Conservation (phyloP, 306 rosid genomes). For the Cucurbita argyrosperma region DNA sequence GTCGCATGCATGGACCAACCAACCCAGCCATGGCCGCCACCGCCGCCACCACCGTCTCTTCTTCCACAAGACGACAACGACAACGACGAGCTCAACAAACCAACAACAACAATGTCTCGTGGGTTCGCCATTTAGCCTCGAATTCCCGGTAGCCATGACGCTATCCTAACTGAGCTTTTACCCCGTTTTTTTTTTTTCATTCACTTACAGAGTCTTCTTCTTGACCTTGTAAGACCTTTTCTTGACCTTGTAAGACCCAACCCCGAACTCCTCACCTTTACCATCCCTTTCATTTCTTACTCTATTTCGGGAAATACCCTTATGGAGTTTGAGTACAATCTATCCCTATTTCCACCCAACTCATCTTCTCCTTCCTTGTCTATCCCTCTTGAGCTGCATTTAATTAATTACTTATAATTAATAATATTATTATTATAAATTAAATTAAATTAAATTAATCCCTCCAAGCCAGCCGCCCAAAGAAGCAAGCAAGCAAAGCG, state of each 20-base stretch:
- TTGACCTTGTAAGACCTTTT: conserved; percentile 99
- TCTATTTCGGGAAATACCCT: conserved; percentile 17
- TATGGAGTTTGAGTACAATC: conserved; percentile 13
- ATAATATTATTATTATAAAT: too few species aligned
- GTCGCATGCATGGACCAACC: conserved; percentile 2
- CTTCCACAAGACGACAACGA: not conserved
- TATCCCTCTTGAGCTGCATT: conserved; percentile 97
- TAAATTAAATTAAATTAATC: not conserved
- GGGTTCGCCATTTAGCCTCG: not conserved
- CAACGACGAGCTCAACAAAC: not conserved
- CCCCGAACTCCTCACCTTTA: not conserved
- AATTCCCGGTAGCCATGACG: conserved; percentile 27
- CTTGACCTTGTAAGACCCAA: conserved; percentile 96
- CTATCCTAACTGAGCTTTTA: conserved; percentile 92
- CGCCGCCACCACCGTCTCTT: not conserved
- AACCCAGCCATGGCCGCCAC: not conserved
- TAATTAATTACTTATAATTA: not conserved
- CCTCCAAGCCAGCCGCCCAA: not conserved
- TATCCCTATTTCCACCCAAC: conserved; percentile 32
- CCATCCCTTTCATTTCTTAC: not conserved
- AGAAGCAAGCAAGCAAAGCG: not conserved
- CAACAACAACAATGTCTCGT: not conserved
- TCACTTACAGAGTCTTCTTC: conserved; percentile 32
- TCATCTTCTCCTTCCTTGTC: conserved; percentile 87
- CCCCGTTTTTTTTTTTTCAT: not conserved